Evolutionary conservation across 163 green algal genomes (phyloP).

Genomic region (Scenedesmus sp.): DNA sequence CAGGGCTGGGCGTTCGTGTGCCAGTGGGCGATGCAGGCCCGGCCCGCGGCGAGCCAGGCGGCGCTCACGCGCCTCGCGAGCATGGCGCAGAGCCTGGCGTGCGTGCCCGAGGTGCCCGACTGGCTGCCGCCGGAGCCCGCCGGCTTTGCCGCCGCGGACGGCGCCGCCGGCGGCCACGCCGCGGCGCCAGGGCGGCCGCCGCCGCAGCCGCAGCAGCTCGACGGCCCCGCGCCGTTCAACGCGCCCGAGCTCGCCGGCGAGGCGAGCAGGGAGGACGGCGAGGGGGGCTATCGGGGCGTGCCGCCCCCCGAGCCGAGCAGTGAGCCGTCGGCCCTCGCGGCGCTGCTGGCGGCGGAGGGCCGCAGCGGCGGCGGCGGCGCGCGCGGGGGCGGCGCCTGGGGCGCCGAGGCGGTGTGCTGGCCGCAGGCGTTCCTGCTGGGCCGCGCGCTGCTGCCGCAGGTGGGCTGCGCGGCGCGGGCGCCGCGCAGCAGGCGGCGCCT

Average conservation of each 20-base stretch:
- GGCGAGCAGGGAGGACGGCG: background rate
- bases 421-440: slow-evolving; percentile 32
- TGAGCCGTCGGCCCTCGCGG: slow-evolving; percentile 17
- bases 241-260: background rate
- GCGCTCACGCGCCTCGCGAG: slow-evolving; percentile 19
- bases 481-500: slow-evolving; percentile 25
- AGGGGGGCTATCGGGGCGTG: slow-evolving; percentile 11
- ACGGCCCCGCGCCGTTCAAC: too few species aligned
- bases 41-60: background rate
- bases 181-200: background rate
- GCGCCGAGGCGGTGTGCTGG: slow-evolving; percentile 31
- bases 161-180: background rate
- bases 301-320: slow-evolving; percentile 11
- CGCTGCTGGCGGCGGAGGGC: slow-evolving; percentile 17
- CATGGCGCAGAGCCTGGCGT: slow-evolving; percentile 29
- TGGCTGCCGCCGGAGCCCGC: background rate
- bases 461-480: slow-evolving; percentile 52
- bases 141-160: background rate
- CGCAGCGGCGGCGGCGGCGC: background rate
- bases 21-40: slow-evolving; percentile 42
- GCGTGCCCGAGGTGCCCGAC: slow-evolving; percentile 12
- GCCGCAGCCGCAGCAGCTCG: background rate
- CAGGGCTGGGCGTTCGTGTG: slow-evolving; percentile 38
- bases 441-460: slow-evolving; percentile 12
- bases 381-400: background rate